Base-by-base conservation (phyloP, 129 eudicot species). In the Flaveria brownii region DNA sequence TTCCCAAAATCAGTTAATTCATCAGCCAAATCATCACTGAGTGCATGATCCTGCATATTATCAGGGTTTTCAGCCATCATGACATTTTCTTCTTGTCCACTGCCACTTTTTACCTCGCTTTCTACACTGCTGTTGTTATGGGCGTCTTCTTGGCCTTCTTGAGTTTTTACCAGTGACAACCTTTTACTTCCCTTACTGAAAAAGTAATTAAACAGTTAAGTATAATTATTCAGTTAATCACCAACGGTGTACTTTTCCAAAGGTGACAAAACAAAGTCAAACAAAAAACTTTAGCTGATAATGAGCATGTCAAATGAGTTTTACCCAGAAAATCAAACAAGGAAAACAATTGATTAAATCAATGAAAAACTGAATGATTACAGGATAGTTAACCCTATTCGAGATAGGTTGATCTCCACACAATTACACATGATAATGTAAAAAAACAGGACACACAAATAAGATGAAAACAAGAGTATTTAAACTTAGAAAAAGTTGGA, bases 1-100 rank as follows among this genome's bases (percentile, higher is more conserved):
- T 84, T 84, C 61, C 45, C 81, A 68, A 83, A 77, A 84, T 89
- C 96, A 0, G 75, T 76, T 78, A 85, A 54, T 71, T 90, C 81
- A 75, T 81, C 86, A 6, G 15, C 77, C 66, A 87, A 62, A 43
- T 83, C 82, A 70, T 82, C 86, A 55, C 50, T 71, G 68, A 80
- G 62, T 39, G 76, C 74, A 22, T 77, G 72, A 77, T 76, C 50
- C 18, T 84, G 76, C 82, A 78, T 39, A 42, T 65, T 8, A 80
- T 78, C 76, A 14, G 36, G 76, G 26, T 60, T 64, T 51, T 72
- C 79, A 54, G 7, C 54, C 77, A 77, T 54, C 28, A 68, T 46
- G 45, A 5, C 47, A 64, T 39, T 86, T 50, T 65, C 66, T 18
- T 72, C 45, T 23, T 70, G 76, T 50, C 46, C 75, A 45, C 55